Evolutionary conservation across 306 rosid genomes (phyloP).

Genomic region (Glycyrrhiza uralensis): DNA sequence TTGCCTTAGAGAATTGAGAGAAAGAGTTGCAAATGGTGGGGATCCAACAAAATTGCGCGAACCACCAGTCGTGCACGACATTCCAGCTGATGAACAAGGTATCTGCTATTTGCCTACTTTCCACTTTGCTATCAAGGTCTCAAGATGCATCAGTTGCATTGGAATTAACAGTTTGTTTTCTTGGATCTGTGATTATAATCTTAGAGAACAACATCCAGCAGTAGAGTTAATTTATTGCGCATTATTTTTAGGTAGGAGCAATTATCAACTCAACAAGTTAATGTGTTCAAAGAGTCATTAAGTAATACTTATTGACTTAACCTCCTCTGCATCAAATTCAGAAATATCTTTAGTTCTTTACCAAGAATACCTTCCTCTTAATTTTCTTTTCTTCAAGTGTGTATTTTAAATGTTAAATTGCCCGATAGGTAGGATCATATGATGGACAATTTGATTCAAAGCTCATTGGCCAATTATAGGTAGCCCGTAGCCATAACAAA

Average conservation of each 20-base stretch:
- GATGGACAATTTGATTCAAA: not conserved
- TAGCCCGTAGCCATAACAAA: not conserved
- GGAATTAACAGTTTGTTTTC: not conserved
- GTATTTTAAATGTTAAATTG: constrained; percentile 6
- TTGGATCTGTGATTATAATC: not conserved
- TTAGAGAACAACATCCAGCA: not conserved
- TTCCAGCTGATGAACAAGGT: constrained; percentile 56
- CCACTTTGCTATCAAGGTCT: not conserved
- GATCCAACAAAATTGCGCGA: constrained; percentile 84
- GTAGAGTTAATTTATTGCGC: not conserved
- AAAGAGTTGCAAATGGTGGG: constrained; percentile 89
- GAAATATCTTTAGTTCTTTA: not conserved
- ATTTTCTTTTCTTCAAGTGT: not conserved
- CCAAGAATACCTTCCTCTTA: not conserved
- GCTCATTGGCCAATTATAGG: not conserved
- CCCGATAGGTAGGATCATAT: not conserved
- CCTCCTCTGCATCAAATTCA: not conserved
- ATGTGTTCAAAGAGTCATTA: not conserved
- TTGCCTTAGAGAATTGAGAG: constrained; percentile 79
- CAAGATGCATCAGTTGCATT: not conserved
- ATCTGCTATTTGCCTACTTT: constrained; percentile 24
- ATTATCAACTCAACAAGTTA: constrained; percentile 1
- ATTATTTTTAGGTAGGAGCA: constrained; percentile 3
- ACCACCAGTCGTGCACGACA: constrained; percentile 37
- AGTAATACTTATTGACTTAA: not conserved